Conservation (phyloP, 2,329 filamentous ascomycete species). For the Gremmenia infestans region DNA sequence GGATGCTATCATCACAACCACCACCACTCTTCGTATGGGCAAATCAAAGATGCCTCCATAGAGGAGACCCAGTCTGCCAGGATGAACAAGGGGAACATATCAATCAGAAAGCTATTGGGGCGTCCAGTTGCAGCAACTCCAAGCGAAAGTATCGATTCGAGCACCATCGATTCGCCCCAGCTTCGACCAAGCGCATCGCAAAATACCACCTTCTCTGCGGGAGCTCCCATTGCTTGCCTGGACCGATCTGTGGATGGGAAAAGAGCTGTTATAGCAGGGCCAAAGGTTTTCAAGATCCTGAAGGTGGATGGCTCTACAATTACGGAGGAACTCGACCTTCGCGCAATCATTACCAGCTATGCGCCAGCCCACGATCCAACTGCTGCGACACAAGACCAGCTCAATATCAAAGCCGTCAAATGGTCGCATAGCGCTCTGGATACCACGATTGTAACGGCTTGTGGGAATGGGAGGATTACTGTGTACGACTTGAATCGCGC, state of each 20-base stretch:
- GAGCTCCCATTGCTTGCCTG: slow-evolving; percentile 51
- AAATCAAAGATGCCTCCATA: slow-evolving; percentile 22
- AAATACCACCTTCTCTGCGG: slow-evolving; percentile 47
- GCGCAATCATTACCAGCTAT: slow-evolving; percentile 49
- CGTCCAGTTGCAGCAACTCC: slow-evolving; percentile 17
- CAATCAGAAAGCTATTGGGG: slow-evolving; percentile 29
- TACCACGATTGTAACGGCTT: slow-evolving; percentile 56
- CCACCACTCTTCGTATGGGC: not conserved
- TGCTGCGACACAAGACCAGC: slow-evolving; percentile 45
- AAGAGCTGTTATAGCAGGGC: slow-evolving; percentile 52
- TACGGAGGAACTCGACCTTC: slow-evolving; percentile 53
- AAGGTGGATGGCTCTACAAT: slow-evolving; percentile 47
- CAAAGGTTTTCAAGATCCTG: slow-evolving; percentile 55
- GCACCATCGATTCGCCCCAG: slow-evolving; percentile 21
- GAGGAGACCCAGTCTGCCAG: slow-evolving; percentile 14
- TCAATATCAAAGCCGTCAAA: slow-evolving; percentile 60
- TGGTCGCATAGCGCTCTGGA: slow-evolving; percentile 45
- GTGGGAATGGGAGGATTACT: slow-evolving; percentile 60
- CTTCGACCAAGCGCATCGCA: slow-evolving; percentile 42
- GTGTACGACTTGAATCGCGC: slow-evolving; percentile 55
- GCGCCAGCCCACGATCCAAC: slow-evolving; percentile 38
- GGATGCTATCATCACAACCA: no score
- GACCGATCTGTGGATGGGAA: slow-evolving; percentile 54
- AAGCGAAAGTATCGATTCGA: slow-evolving; percentile 20
- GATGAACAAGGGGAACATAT: slow-evolving; percentile 1